Evolutionary conservation across 2,329 filamentous ascomycete species (phyloP).

Genomic region (Periglandula ipomoeae): DNA sequence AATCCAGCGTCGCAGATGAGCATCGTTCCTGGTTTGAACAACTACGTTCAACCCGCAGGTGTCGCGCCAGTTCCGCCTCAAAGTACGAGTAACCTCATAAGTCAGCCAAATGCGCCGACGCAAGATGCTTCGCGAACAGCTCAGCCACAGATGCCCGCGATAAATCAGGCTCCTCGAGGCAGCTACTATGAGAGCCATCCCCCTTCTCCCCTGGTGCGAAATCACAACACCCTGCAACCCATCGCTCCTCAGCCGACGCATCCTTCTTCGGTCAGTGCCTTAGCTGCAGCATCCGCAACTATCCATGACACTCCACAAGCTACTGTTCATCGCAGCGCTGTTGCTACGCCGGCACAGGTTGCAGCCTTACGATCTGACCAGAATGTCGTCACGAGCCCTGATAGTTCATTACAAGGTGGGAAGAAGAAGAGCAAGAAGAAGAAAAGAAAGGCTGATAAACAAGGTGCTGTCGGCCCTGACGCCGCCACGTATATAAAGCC

Average conservation of each 20-base stretch:
- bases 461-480: slow-evolving; percentile 36
- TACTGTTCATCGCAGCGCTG: background rate
- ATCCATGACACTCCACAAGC: background rate
- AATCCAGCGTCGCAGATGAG: slow-evolving; percentile 10
- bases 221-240: slow-evolving; percentile 65
- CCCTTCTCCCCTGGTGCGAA: slow-evolving; percentile 57
- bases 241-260: slow-evolving; percentile 69
- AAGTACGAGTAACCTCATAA: slow-evolving; percentile 30
- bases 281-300: slow-evolving; percentile 5
- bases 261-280: slow-evolving; percentile 46
- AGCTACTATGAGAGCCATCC: slow-evolving; percentile 23
- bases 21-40: slow-evolving; percentile 24
- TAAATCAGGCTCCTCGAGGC: slow-evolving; percentile 13
- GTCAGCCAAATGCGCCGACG: slow-evolving; percentile 25
- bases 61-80: slow-evolving; percentile 12
- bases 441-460: slow-evolving; percentile 42
- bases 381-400: slow-evolving; percentile 43
- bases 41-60: slow-evolving; percentile 14
- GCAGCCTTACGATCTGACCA: slow-evolving; percentile 45
- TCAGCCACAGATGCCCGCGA: slow-evolving; percentile 9
- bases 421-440: slow-evolving; percentile 44
- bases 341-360: slow-evolving; percentile 40
- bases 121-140: slow-evolving; percentile 24
- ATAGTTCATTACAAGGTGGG: slow-evolving; percentile 48
- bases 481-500: slow-evolving; percentile 50